Conservation (phyloP, 768 basidiomycete species). For the Pulveroboletus sp. region DNA sequence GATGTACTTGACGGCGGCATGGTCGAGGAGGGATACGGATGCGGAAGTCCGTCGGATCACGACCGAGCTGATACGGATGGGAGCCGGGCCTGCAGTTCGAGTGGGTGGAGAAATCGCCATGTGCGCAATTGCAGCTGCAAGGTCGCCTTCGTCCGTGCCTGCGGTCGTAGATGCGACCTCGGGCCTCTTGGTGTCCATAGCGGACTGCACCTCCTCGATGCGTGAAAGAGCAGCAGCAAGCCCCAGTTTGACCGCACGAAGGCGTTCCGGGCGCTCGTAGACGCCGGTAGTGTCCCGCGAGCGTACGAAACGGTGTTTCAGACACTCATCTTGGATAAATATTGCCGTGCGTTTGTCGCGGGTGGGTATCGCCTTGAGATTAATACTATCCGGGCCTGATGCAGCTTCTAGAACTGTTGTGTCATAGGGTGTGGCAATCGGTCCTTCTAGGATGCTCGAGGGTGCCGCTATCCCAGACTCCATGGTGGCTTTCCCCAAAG, state of each 20-base stretch:
- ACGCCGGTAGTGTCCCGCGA: constrained; percentile 48
- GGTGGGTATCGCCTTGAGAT: background rate
- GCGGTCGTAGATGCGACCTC: background rate
- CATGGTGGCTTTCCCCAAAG: background rate
- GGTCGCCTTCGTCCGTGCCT: constrained; percentile 40
- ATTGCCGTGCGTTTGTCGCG: constrained; percentile 24
- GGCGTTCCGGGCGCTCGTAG: constrained; percentile 87
- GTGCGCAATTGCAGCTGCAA: constrained; percentile 43
- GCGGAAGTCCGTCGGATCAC: constrained; percentile 44
- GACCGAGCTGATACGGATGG: constrained; percentile 29
- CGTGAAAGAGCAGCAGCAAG: constrained; percentile 75
- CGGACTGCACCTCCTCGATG: constrained; percentile 41
- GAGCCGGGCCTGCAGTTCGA: background rate
- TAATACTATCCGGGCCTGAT: background rate
- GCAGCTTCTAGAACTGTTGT: background rate
- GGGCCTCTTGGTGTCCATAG: background rate
- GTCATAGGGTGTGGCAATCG: background rate
- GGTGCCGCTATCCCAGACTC: background rate
- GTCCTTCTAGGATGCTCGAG: background rate
- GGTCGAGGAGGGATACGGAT: constrained; percentile 41
- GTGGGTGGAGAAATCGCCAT: constrained; percentile 33
- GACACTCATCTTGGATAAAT: constrained; percentile 67
- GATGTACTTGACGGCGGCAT: constrained; percentile 66
- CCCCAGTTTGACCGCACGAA: constrained; percentile 80
- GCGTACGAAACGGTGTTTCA: constrained; percentile 28